These are phyloP conservation scores for Gossypium armourianum DNA, from an alignment of 441 rosid genomes.

Conservation along the genomic window DNA sequence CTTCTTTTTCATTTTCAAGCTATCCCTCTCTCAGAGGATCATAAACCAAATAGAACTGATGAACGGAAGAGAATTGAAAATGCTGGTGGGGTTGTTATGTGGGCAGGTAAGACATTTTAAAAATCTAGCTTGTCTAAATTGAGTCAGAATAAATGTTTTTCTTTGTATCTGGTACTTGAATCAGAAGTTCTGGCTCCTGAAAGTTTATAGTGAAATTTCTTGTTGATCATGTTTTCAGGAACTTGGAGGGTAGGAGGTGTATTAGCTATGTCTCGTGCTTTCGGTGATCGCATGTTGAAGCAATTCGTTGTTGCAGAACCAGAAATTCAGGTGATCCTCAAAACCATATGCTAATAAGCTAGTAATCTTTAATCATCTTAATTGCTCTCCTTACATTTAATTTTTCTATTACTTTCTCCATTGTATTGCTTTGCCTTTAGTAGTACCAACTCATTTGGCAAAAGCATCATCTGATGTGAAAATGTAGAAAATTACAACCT, in stretches of 20 bases:
- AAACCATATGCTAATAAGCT: not conserved
- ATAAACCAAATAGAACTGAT: constrained; percentile 90
- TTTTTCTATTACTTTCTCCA: not conserved
- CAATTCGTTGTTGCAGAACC: constrained; percentile 94
- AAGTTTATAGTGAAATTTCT: not conserved
- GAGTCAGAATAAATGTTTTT: not conserved
- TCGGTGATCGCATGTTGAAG: constrained; percentile 95
- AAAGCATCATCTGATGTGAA: not conserved
- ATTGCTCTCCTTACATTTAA: not conserved
- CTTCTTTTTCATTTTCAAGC: constrained; percentile 34
- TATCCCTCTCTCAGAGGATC: constrained; percentile 92
- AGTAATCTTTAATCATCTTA: not conserved
- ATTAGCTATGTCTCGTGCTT: constrained; percentile 92
- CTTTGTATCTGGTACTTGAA: not conserved
- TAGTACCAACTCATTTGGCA: not conserved
- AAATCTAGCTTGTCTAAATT: constrained; percentile 2
- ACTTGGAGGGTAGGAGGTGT: constrained; percentile 99
- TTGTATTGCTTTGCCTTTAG: not conserved
- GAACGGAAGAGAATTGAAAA: constrained; percentile 90
- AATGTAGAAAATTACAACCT: not conserved
- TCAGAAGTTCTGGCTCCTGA: not conserved
- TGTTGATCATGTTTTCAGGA: constrained; percentile 37
- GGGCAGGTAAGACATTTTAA: constrained; percentile 61
- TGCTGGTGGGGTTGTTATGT: constrained; percentile 89
- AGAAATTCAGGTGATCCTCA: constrained; percentile 67